These are phyloP conservation scores for Orbilia javanica DNA, from an alignment of 2,329 filamentous ascomycete species.

Conservation along the genomic window DNA sequence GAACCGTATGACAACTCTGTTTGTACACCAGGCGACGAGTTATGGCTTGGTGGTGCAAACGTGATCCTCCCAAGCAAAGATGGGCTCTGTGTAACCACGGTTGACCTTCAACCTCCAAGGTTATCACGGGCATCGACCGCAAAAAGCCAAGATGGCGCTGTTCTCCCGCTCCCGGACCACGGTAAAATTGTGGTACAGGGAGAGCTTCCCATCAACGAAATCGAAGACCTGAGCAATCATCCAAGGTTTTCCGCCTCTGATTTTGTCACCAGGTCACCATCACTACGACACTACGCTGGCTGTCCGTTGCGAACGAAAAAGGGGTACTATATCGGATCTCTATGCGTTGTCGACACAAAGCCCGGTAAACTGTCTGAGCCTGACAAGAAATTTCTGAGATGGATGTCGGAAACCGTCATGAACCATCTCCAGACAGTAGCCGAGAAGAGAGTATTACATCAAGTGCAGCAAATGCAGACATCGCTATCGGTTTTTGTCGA, in stretches of 20 bases:
- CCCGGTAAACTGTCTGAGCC: constrained; percentile 58
- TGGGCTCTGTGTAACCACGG: constrained; percentile 65
- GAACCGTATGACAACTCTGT: constrained; percentile 64
- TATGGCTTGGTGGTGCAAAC: constrained; percentile 64
- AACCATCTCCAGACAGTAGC: constrained; percentile 60
- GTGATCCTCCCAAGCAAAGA: constrained; percentile 62
- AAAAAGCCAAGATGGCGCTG: constrained; percentile 55
- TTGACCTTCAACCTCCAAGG: constrained; percentile 62
- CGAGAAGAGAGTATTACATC: constrained; percentile 58
- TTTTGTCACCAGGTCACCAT: constrained; percentile 59
- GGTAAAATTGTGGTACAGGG: constrained; percentile 45
- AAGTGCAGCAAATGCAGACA: constrained; percentile 60
- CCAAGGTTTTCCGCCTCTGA: constrained; percentile 43
- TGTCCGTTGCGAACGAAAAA: constrained; percentile 60
- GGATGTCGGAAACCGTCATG: constrained; percentile 62
- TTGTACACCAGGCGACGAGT: constrained; percentile 62
- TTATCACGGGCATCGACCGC: constrained; percentile 63
- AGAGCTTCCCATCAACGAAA: constrained; percentile 62
- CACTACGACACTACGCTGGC: constrained; percentile 59
- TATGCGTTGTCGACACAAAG: constrained; percentile 61
- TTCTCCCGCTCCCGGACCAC: constrained; percentile 59
- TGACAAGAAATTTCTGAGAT: constrained; percentile 54
- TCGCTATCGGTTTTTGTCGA: constrained; percentile 61
- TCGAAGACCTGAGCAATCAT: constrained; percentile 59
- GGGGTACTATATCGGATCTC: constrained; percentile 61